Percentiles rank a stretch among this genome's conserved stretches.
Conservation (phyloP, 441 rosid species). For the Sinapis alba region DNA sequence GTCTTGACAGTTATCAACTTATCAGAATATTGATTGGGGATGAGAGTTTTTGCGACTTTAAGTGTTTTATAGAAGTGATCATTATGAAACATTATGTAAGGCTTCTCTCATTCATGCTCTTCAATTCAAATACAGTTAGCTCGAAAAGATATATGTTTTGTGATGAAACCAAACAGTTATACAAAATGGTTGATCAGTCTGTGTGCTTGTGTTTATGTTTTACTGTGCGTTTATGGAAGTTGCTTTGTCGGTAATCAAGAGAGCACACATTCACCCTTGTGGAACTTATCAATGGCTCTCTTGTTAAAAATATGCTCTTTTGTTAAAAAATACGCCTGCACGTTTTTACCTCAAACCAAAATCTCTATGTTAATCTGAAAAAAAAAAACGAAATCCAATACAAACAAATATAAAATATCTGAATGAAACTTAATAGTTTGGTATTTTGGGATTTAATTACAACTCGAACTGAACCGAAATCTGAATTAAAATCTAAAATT, state of each 20-base stretch:
- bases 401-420: too few species aligned
- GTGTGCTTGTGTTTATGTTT: background rate
- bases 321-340: too few species aligned
- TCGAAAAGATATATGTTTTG: background rate
- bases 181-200: background rate
- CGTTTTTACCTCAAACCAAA: too few species aligned
- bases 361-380: too few species aligned
- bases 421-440: too few species aligned
- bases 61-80: background rate
- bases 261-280: too few species aligned
- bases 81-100: background rate
- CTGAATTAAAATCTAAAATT: too few species aligned
- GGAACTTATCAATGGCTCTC: too few species aligned
- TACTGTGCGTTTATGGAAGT: background rate
- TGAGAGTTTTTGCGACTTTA: background rate
- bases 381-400: too few species aligned
- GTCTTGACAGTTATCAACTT: background rate
- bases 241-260: background rate
- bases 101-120: background rate
- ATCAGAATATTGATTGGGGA: slow-evolving; percentile 10
- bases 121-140: background rate
- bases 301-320: too few species aligned
- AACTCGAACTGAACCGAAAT: too few species aligned
- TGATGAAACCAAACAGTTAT: background rate
- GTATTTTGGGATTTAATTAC: too few species aligned